Evolutionary conservation across 2,329 filamentous ascomycete genomes (phyloP).

Genomic region (Talaromyces atroroseus): DNA sequence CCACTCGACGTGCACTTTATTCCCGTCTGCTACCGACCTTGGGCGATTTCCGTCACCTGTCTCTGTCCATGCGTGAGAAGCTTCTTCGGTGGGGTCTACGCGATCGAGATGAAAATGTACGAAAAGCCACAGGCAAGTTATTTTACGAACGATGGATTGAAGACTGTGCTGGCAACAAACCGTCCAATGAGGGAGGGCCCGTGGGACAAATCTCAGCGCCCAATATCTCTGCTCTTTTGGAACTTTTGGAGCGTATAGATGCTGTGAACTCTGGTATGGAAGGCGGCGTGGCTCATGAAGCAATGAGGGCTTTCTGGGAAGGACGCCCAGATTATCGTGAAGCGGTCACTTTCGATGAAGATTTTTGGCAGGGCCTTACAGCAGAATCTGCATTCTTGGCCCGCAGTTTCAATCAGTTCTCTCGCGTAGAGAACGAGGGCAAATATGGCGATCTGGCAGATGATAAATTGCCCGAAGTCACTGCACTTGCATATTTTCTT

Average conservation of each 20-base stretch:
- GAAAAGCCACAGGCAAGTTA: slow-evolving; percentile 81
- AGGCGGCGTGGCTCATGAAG: slow-evolving; percentile 83
- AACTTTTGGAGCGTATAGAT: slow-evolving; percentile 90
- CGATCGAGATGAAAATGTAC: slow-evolving; percentile 88
- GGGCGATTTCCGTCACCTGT: slow-evolving; percentile 90
- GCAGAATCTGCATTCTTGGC: slow-evolving; percentile 87
- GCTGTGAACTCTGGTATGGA: slow-evolving; percentile 85
- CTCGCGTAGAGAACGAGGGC: slow-evolving; percentile 65
- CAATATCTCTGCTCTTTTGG: slow-evolving; percentile 75
- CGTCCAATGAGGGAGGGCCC: slow-evolving; percentile 49
- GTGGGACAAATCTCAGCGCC: slow-evolving; percentile 51
- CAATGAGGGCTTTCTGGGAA: slow-evolving; percentile 96
- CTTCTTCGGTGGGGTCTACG: slow-evolving; percentile 89
- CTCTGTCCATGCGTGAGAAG: slow-evolving; percentile 90
- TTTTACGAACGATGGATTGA: slow-evolving; percentile 98
- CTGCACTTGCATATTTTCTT: slow-evolving; percentile 79
- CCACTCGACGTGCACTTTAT: slow-evolving; percentile 80
- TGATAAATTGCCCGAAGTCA: slow-evolving; percentile 93
- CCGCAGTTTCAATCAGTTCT: slow-evolving; percentile 91
- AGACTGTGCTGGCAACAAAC: slow-evolving; percentile 71
- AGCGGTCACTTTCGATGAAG: slow-evolving; percentile 40
- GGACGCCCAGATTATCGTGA: slow-evolving; percentile 61
- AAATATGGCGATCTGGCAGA: slow-evolving; percentile 73
- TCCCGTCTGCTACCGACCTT: slow-evolving; percentile 78
- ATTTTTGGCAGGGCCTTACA: slow-evolving; percentile 46